Percentiles rank a stretch among this genome's conserved stretches.
Conservation (phyloP, 441 rosid species). For the Francoa sonchifolia region DNA sequence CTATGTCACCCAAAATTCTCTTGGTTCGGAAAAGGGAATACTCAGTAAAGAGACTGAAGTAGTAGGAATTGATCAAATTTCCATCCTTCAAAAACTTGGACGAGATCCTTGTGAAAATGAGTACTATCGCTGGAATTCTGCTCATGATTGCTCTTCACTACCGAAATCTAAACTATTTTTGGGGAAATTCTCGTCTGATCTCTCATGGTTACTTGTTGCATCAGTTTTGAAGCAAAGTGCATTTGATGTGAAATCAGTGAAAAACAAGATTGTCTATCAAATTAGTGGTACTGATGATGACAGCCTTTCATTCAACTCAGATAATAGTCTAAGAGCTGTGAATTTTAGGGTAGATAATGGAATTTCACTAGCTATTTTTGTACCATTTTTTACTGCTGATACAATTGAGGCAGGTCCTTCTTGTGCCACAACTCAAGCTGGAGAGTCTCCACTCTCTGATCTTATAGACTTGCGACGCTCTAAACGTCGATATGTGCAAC, state of each 20-base stretch:
- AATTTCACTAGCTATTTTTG: constrained; percentile 25
- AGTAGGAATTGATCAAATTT: constrained; percentile 42
- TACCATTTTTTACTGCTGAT: constrained; percentile 23
- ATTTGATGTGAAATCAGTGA: constrained; percentile 45
- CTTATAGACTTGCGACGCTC: constrained; percentile 55
- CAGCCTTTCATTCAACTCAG: constrained; percentile 9
- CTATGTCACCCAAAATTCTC: constrained; percentile 38
- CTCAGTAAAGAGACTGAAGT: constrained; percentile 33
- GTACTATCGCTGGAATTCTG: constrained; percentile 48
- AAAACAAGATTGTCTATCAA: constrained; percentile 55
- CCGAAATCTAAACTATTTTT: constrained; percentile 41
- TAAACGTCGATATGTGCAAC: constrained; percentile 57
- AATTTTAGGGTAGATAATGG: constrained; percentile 43
- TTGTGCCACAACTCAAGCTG: constrained; percentile 14
- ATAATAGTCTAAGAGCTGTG: constrained; percentile 20
- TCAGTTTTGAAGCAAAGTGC: constrained; percentile 38
- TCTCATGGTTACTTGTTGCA: constrained; percentile 56
- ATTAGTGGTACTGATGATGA: constrained; percentile 30
- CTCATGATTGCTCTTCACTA: constrained; percentile 46
- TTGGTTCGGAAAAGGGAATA: constrained; percentile 42
- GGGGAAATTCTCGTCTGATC: constrained; percentile 57
- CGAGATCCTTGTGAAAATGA: constrained; percentile 31
- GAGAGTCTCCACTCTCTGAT: constrained; percentile 15
- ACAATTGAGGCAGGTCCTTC: constrained; percentile 17
- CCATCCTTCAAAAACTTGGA: constrained; percentile 51